Conservation (phyloP, 2,329 filamentous ascomycete species). For the Aspergillus tamarii region DNA sequence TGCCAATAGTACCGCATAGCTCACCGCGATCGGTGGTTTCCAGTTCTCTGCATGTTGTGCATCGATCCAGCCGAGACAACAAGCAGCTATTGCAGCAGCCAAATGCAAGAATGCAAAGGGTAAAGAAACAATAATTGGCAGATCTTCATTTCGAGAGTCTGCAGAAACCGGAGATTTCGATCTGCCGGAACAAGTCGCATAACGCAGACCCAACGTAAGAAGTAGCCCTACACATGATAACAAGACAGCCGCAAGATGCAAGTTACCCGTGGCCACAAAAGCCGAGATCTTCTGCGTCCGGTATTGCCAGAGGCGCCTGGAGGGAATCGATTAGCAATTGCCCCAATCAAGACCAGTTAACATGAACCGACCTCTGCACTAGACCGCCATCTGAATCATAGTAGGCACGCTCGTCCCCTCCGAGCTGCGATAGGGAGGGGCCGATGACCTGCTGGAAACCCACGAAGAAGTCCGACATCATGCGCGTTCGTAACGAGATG, state of each 20-base stretch:
- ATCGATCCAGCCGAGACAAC: conserved; percentile 21
- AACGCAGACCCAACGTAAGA: conserved; percentile 15
- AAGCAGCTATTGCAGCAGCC: conserved; percentile 18
- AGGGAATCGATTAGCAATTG: not conserved
- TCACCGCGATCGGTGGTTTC: conserved; percentile 26
- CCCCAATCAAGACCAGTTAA: rapidly evolving
- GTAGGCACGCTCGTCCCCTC: not conserved
- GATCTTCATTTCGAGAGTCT: conserved; percentile 5
- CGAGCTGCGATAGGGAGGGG: conserved; percentile 1
- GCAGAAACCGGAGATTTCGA: conserved; percentile 1
- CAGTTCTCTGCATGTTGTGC: conserved; percentile 16
- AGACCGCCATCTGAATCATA: not conserved
- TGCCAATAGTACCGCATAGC: conserved; percentile 28
- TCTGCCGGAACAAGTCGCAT: conserved; percentile 12
- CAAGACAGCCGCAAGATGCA: conserved; percentile 26
- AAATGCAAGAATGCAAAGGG: conserved; percentile 23
- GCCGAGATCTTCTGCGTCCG: conserved; percentile 25
- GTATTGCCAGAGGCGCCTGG: conserved; percentile 26
- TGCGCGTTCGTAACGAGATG: not conserved
- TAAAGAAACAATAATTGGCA: conserved; percentile 10
- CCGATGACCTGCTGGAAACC: conserved; percentile 9
- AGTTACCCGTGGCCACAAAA: conserved; percentile 28
- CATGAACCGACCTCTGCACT: conserved; percentile 8
- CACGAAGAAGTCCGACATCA: conserved; percentile 7
- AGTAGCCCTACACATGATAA: conserved; percentile 25